Conservation (phyloP, 163 green algal genomes). For the Scenedesmus sp. region DNA sequence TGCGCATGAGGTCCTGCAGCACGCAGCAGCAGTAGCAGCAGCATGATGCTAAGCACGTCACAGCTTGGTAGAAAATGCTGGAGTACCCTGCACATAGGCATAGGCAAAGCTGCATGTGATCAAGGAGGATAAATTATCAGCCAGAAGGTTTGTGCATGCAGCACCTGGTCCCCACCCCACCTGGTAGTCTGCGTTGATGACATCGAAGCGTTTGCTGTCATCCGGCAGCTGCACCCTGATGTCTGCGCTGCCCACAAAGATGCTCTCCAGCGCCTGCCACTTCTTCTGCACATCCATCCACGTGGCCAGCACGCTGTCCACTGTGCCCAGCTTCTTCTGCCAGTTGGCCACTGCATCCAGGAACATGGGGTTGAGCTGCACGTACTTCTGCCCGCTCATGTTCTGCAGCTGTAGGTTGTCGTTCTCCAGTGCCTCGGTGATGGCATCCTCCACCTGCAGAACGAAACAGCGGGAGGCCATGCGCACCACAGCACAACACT, state of each 20-base stretch:
- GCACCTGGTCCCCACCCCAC: neutral
- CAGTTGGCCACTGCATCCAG: constrained; percentile 84
- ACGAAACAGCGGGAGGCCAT: neutral
- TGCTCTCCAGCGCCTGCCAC: constrained; percentile 93
- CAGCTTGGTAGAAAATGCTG: no score
- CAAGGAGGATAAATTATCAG: neutral
- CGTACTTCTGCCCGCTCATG: constrained; percentile 91
- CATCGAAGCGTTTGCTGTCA: constrained; percentile 91
- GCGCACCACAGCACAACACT: neutral
- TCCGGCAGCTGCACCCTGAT: constrained; percentile 94
- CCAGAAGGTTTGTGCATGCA: neutral
- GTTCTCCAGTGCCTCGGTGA: constrained; percentile 88
- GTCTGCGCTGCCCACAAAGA: constrained; percentile 92
- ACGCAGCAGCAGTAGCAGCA: constrained; percentile 2
- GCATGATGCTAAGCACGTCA: neutral
- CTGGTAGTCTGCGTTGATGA: constrained; percentile 89
- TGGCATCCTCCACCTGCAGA: constrained; percentile 67
- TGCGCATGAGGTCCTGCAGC: constrained; percentile 86
- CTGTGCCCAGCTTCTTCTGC: constrained; percentile 88
- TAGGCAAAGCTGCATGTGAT: neutral
- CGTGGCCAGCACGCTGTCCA: constrained; percentile 83
- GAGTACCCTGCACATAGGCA: no score
- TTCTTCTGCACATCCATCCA: constrained; percentile 94
- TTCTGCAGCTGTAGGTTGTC: constrained; percentile 94
- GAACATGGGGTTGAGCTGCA: constrained; percentile 92